Evolutionary conservation across 352 stramenopile species (phyloP).

Genomic region (Peronospora destructor): DNA sequence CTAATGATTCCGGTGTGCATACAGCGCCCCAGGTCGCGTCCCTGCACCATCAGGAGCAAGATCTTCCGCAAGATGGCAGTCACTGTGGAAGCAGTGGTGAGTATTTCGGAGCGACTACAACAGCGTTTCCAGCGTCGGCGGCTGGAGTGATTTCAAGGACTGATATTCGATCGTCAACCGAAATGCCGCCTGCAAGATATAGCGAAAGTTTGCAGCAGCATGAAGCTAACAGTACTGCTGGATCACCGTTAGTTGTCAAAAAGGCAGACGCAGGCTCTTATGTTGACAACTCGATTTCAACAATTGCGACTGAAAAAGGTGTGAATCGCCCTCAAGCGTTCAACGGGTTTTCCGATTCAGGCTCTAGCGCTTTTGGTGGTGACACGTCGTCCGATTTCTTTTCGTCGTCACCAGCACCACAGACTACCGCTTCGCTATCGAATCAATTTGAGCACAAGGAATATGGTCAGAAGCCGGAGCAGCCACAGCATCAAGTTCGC

Average conservation of each 20-base stretch:
- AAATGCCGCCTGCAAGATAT: not conserved
- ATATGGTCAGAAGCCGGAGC: constrained; percentile 7
- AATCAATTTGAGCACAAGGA: constrained; percentile 12
- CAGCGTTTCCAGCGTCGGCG: not conserved
- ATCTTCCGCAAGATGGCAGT: constrained; percentile 9
- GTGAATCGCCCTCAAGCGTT: constrained; percentile 13
- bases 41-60: constrained; percentile 5
- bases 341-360: constrained; percentile 21
- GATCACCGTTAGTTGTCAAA: not conserved
- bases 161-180: not conserved
- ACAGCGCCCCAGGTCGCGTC: constrained; percentile 1
- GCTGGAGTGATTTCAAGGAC: constrained; percentile 2
- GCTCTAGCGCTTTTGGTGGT: constrained; percentile 10
- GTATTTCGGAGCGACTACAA: constrained; percentile 7
- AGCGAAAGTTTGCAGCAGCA: constrained; percentile 10
- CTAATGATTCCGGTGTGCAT: constrained; percentile 6
- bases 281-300: constrained; percentile 1
- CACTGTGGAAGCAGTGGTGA: constrained; percentile 7
- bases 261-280: not conserved
- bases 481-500: constrained; percentile 7
- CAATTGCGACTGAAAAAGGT: constrained; percentile 8
- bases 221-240: constrained; percentile 3
- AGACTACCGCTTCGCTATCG: constrained; percentile 14
- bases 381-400: constrained; percentile 34
- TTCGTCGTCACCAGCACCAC: constrained; percentile 20